These are phyloP conservation scores for Rhizopus stolonifer DNA, from an alignment of 371 early-diverging fungal species.

Conservation along the genomic window DNA sequence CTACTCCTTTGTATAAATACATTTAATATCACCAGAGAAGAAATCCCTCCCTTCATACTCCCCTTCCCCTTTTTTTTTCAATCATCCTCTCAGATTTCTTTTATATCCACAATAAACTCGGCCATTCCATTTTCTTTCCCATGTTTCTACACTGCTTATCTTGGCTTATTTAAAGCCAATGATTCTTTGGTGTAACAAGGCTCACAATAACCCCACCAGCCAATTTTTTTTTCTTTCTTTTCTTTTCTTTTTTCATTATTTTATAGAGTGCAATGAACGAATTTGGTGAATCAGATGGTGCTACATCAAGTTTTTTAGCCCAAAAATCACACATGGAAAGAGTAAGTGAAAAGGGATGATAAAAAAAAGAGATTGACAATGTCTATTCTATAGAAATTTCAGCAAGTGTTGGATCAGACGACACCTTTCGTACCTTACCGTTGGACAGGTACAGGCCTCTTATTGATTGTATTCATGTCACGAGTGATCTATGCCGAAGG, in stretches of 20 bases:
- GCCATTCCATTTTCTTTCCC: no score
- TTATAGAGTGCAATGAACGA: conserved; percentile 24
- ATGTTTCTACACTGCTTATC: no score
- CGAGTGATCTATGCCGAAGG: conserved; percentile 85
- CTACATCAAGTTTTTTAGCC: conserved; percentile 36
- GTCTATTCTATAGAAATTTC: conserved; percentile 15
- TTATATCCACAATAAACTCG: no score
- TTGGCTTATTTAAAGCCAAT: no score
- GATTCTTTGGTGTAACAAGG: no score
- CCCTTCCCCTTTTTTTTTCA: no score
- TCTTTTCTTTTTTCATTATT: background rate
- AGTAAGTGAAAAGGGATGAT: conserved; percentile 23
- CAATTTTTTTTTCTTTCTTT: conserved; percentile 4
- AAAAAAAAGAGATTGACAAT: background rate
- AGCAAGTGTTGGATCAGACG: conserved; percentile 54
- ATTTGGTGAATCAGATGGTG: conserved; percentile 26
- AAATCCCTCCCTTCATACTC: no score
- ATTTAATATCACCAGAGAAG: no score
- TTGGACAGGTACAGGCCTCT: conserved; percentile 70
- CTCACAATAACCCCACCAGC: no score
- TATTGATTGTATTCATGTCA: conserved; percentile 72
- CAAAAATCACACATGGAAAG: conserved; percentile 43
- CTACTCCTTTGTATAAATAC: no score
- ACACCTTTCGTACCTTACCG: conserved; percentile 76
- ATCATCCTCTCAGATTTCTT: no score